A percentile compares a stretch with the other conserved stretches of the same genome.
These are phyloP conservation scores for Mucor indicus DNA, from an alignment of 371 early-diverging fungal genomes.

Conservation along the genomic window DNA sequence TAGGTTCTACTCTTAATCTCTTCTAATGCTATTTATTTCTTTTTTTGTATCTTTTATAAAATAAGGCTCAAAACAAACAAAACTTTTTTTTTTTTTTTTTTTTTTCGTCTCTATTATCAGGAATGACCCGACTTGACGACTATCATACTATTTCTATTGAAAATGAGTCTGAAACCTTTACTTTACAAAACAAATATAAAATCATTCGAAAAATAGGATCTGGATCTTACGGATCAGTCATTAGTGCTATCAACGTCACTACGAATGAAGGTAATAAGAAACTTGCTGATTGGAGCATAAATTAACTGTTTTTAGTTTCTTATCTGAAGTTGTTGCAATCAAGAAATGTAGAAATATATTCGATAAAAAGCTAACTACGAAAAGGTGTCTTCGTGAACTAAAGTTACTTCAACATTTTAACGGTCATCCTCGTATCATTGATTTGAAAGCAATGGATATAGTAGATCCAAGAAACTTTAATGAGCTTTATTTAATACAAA, in stretches of 20 bases:
- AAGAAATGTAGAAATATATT: conserved; percentile 73
- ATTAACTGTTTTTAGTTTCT: no score
- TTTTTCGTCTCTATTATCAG: no score
- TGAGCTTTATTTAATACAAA: conserved; percentile 64
- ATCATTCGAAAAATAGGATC: conserved; percentile 84
- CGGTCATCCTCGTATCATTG: conserved; percentile 76
- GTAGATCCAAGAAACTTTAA: conserved; percentile 64
- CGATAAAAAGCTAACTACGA: conserved; percentile 68
- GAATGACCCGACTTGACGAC: no score
- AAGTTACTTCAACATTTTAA: conserved; percentile 77
- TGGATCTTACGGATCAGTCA: conserved; percentile 91
- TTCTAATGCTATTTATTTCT: no score
- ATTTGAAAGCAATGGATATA: conserved; percentile 68
- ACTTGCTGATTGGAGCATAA: no score
- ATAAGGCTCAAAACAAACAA: no score
- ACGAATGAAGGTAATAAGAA: conserved; percentile 39
- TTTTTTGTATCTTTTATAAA: no score
- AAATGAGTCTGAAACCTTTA: conserved; percentile 50
- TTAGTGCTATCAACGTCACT: conserved; percentile 46
- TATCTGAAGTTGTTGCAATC: conserved; percentile 69
- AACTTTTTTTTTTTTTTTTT: no score
- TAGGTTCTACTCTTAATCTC: no score
- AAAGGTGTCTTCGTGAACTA: conserved; percentile 72
- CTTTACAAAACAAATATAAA: conserved; percentile 65
- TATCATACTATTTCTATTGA: conserved; percentile 37